These are phyloP conservation scores for Trichoderma brevicompactum DNA, from an alignment of 2,329 filamentous ascomycete genomes.

Conservation along the genomic window DNA sequence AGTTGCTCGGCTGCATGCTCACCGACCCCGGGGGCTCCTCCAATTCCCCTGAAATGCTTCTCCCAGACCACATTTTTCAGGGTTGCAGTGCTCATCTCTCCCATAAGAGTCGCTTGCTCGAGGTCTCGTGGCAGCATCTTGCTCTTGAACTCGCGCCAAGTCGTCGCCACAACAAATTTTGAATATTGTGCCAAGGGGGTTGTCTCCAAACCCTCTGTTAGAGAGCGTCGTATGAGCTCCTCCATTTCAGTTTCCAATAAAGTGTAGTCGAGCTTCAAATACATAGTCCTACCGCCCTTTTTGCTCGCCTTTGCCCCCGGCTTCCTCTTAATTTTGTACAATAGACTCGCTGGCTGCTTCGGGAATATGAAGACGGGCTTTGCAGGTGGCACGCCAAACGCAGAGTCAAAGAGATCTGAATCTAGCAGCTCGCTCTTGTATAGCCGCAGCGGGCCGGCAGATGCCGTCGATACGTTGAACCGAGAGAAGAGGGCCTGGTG, in stretches of 20 bases:
- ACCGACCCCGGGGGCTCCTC: conserved; percentile 43
- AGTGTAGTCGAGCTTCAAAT: conserved; percentile 75
- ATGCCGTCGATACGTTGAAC: conserved; percentile 87
- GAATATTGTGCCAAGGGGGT: conserved; percentile 52
- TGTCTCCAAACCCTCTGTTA: conserved; percentile 47
- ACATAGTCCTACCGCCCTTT: conserved; percentile 53
- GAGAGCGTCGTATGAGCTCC: conserved; percentile 49
- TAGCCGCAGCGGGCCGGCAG: conserved; percentile 73
- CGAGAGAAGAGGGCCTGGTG: conserved; percentile 79
- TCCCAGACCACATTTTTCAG: conserved; percentile 54
- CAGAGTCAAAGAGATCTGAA: conserved; percentile 70
- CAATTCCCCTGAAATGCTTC: conserved; percentile 56
- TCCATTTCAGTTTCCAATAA: conserved; percentile 76
- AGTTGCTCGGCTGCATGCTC: conserved; percentile 40
- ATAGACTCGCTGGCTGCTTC: conserved; percentile 77
- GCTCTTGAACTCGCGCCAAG: conserved; percentile 50
- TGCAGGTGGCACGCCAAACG: conserved; percentile 59
- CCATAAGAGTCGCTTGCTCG: conserved; percentile 60
- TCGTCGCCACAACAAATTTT: conserved; percentile 50
- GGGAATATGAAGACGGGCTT: conserved; percentile 70
- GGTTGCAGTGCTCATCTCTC: conserved; percentile 55
- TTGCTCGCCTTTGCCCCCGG: conserved; percentile 42
- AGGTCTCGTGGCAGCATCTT: conserved; percentile 55
- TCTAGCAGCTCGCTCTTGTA: conserved; percentile 68
- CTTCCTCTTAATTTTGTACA: conserved; percentile 76